Evolutionary conservation across 1,139 yeast species (phyloP).

Genomic region (Geotrichum restrictum): DNA sequence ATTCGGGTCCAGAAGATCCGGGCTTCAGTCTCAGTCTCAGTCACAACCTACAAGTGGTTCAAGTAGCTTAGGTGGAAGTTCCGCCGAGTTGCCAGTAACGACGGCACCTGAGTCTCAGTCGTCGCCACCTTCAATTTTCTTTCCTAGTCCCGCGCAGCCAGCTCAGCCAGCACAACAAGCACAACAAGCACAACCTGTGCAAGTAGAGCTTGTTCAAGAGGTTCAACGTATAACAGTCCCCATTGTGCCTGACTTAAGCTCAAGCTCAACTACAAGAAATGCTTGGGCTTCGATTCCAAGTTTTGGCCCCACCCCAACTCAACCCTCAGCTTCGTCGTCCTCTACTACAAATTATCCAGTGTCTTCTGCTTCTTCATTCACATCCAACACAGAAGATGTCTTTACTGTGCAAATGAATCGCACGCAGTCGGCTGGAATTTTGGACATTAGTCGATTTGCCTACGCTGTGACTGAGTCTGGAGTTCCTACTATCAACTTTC

Average conservation of each 20-base stretch:
- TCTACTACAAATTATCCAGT: background rate
- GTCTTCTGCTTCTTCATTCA: constrained; percentile 5
- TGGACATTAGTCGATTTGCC: constrained; percentile 5
- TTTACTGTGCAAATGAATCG: constrained; percentile 4
- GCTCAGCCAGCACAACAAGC: too few species aligned
- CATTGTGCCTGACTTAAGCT: background rate
- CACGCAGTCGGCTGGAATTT: constrained; percentile 12
- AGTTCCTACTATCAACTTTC: constrained; percentile 4
- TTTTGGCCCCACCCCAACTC: constrained; percentile 1
- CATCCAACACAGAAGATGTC: background rate
- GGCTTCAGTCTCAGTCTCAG: background rate
- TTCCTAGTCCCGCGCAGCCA: background rate
- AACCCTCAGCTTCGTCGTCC: too few species aligned
- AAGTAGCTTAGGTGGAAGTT: background rate
- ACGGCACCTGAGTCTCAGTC: background rate
- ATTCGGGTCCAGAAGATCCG: background rate
- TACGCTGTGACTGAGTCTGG: constrained; percentile 1
- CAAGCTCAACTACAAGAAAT: background rate
- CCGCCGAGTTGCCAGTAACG: background rate
- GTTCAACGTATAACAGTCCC: background rate
- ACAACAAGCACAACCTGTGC: background rate
- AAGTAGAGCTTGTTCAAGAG: background rate
- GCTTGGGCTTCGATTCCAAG: constrained; percentile 3
- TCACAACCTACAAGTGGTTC: background rate
- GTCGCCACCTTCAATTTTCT: background rate